Base-by-base conservation (phyloP, 345 rosid genomes). In the Erysimum cheiranthoides region DNA sequence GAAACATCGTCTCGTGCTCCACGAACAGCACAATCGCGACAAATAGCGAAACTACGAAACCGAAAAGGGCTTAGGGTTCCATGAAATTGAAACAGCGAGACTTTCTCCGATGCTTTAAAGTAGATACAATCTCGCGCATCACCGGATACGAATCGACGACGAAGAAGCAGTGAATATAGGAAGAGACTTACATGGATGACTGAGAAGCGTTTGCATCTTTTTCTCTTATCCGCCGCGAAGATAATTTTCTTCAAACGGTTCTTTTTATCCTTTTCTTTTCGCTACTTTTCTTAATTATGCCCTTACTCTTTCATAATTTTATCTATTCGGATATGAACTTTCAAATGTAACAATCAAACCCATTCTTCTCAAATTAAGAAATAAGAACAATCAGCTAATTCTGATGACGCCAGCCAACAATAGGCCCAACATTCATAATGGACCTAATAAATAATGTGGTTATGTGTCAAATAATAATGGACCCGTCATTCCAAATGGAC, bases 131-230 rank as follows among this genome's bases (percentile, higher is more conserved):
- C 73, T 51, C 69, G 2, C 3, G 3, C 51, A 3, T 76, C 70
- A n/a, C 47, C 42, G 57, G 57, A 68, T n/a, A 54, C 61, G 72
- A 65, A 63, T 52, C 66, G 76, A 47, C 61, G 54, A 66, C 1
- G 82, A 74, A 0, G 71, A 34, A 78, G 68, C 65, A 47, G 50
- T 61, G 71, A 81, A 60, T n/a, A 16, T 43, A n/a, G 53, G 52
- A 63, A 81, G 78, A 67, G 81, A 83, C 79, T 81, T 84, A 79
- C 84, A 79, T 76, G 87, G 82, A 43, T 75, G 91, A 71, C 14
- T 71, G 17, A 82, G 79, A 63, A 79, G 81, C 70, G 80, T 70
- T 77, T 71, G 86, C 95, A 89, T 89, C 73, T 71, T 59, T 46
- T 68, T 80, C 36, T 57, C 80, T 77, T 85, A 83, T 80, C 85